A percentile compares a stretch with the other conserved stretches of the same genome.
phyloP scores from a whole-genome alignment of 148 eudicot genomes.

The Camellia japonica region DNA sequence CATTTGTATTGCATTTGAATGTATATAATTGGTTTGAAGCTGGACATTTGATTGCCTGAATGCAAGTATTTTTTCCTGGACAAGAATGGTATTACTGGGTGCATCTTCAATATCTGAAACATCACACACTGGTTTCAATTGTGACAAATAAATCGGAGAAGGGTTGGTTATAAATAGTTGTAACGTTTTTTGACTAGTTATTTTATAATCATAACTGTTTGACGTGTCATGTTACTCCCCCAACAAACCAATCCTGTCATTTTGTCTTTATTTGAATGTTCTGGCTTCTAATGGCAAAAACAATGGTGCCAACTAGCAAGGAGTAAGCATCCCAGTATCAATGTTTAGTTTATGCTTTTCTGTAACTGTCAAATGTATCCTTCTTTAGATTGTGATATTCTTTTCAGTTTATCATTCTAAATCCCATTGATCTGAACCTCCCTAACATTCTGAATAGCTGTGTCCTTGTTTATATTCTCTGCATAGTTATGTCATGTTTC shows the following conservation, averaged over 20 bases:
- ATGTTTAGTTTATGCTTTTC: neutral
- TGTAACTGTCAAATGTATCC: neutral
- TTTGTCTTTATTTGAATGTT: neutral
- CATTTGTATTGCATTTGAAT: neutral
- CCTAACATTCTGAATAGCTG: neutral
- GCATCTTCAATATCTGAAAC: neutral
- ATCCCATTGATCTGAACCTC: neutral
- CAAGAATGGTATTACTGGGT: neutral
- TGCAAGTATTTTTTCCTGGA: neutral
- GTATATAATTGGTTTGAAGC: neutral
- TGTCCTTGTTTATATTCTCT: neutral
- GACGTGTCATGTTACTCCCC: neutral
- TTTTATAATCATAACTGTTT: neutral
- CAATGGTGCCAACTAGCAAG: neutral
- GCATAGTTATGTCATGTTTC: neutral
- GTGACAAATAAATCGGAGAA: neutral
- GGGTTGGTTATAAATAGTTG: neutral
- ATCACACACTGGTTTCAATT: neutral
- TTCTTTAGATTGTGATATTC: neutral
- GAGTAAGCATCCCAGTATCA: neutral
- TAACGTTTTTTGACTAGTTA: neutral
- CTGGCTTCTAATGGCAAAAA: neutral
- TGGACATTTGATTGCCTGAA: neutral
- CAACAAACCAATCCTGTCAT: neutral
- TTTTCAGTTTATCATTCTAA: neutral